Percentiles rank a stretch among this genome's conserved stretches.
Evolutionary conservation across 75 land plant species (phyloP).

Genomic region (Azolla pinnata): DNA sequence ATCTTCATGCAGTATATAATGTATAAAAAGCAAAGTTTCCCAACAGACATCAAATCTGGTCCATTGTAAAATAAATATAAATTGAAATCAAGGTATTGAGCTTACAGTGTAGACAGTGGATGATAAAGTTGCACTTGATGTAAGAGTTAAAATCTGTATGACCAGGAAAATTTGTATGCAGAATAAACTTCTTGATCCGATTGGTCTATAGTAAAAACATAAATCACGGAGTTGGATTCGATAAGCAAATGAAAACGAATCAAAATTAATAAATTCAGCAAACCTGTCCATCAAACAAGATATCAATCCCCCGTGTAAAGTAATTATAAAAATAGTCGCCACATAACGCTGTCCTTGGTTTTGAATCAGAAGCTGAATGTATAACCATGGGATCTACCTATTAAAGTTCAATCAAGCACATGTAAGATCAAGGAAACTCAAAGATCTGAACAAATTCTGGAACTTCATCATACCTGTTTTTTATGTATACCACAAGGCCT

Average conservation of each 20-base stretch:
- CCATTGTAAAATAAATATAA: too few relatives aligned
- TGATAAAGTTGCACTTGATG: conserved; percentile 88
- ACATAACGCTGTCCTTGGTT: conserved; percentile 73
- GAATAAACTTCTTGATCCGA: conserved; percentile 82
- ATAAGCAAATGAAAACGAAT: conserved; percentile 1
- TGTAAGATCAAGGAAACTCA: neutral
- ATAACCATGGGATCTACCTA: conserved; percentile 98
- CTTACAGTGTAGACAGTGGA: conserved; percentile 54
- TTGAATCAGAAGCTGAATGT: conserved; percentile 84
- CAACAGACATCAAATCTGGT: too few relatives aligned
- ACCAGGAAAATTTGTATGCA: conserved; percentile 91
- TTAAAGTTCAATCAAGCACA: neutral
- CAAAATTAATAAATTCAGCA: conserved; percentile 1
- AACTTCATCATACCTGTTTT: conserved; percentile 56
- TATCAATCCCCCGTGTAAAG: conserved; percentile 84
- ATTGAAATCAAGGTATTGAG: too few relatives aligned
- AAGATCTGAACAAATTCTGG: neutral
- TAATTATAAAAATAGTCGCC: conserved; percentile 95
- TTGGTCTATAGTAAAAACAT: conserved; percentile 46
- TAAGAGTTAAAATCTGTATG: conserved; percentile 96
- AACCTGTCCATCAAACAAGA: conserved; percentile 96
- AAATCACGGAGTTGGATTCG: neutral
- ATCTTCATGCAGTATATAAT: too few relatives aligned
- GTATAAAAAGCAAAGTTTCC: too few relatives aligned
- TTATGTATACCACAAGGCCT: conserved; percentile 93